These are phyloP conservation scores for Serendipita sp. DNA, from an alignment of 768 basidiomycete species.

Conservation along the genomic window DNA sequence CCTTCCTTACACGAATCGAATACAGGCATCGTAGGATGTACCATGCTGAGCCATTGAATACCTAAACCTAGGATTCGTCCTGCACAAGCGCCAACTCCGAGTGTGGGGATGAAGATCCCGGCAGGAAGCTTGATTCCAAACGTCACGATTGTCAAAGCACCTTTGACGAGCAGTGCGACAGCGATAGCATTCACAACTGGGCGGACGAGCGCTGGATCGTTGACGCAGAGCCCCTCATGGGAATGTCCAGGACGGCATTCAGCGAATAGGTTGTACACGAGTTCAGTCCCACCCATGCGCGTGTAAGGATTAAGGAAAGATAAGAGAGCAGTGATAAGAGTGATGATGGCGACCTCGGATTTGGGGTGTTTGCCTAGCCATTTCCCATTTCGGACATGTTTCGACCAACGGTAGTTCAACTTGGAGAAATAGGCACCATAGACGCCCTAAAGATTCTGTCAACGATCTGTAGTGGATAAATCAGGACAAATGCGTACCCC, in stretches of 20 bases:
- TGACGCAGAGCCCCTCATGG: slow-evolving; percentile 54
- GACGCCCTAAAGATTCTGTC: slow-evolving; percentile 42
- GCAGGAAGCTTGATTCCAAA: slow-evolving; percentile 87
- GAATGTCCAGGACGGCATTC: slow-evolving; percentile 53
- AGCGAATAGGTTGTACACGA: slow-evolving; percentile 79
- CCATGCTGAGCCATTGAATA: slow-evolving; percentile 60
- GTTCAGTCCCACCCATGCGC: slow-evolving; percentile 88
- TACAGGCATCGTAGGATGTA: slow-evolving; percentile 40
- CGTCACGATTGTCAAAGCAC: slow-evolving; percentile 64
- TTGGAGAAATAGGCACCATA: slow-evolving; percentile 92
- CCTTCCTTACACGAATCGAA: slow-evolving; percentile 53
- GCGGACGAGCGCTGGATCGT: slow-evolving; percentile 37
- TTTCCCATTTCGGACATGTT: slow-evolving; percentile 61
- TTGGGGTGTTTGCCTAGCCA: slow-evolving; percentile 71
- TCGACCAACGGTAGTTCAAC: slow-evolving; percentile 78
- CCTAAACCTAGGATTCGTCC: slow-evolving; percentile 73
- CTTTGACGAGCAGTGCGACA: slow-evolving; percentile 72
- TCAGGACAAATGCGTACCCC: slow-evolving; percentile 37
- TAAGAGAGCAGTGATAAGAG: slow-evolving; percentile 54
- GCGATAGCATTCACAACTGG: slow-evolving; percentile 48
- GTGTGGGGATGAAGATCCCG: slow-evolving; percentile 92
- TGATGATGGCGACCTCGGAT: slow-evolving; percentile 70
- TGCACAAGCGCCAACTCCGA: slow-evolving; percentile 83
- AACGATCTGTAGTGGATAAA: neutral
- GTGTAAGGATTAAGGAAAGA: slow-evolving; percentile 83